phyloP scores from a whole-genome alignment of 1,139 yeast species.

The Kurtzmaniella quercitrusa region DNA sequence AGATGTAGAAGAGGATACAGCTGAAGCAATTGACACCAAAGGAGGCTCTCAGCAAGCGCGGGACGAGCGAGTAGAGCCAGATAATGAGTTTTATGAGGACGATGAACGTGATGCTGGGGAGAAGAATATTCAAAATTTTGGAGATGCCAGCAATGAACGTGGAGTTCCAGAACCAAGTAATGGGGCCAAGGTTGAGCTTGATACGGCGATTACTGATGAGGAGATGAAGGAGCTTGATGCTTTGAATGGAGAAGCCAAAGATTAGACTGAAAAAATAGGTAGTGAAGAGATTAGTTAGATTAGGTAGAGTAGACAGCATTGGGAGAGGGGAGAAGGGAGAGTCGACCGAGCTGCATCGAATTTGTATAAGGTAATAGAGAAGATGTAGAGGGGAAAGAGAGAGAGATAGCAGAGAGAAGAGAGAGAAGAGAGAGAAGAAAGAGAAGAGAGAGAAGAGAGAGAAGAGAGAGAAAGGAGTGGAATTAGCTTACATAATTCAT shows the following conservation, averaged over 20 bases:
- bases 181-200: slow-evolving; percentile 1
- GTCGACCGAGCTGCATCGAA: background rate
- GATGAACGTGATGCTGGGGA: slow-evolving; percentile 52
- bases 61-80: slow-evolving; percentile 66
- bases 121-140: slow-evolving; percentile 18
- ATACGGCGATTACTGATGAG: slow-evolving; percentile 25
- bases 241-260: slow-evolving; percentile 19
- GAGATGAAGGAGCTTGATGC: slow-evolving; percentile 38
- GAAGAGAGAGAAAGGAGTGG: background rate
- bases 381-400: background rate
- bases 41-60: slow-evolving; percentile 89
- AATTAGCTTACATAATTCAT: no score
- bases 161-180: background rate
- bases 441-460: background rate
- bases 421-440: background rate
- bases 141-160: background rate
- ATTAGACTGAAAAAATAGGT: no score
- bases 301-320: background rate
- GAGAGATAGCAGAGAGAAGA: background rate
- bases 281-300: no score
- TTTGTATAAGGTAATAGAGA: background rate
- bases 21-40: slow-evolving; percentile 74
- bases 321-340: background rate
- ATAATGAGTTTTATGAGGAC: slow-evolving; percentile 63
- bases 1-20: slow-evolving; percentile 75